Conservation (phyloP, 768 basidiomycete genomes). For the Coprinopsis strossmayeri region DNA sequence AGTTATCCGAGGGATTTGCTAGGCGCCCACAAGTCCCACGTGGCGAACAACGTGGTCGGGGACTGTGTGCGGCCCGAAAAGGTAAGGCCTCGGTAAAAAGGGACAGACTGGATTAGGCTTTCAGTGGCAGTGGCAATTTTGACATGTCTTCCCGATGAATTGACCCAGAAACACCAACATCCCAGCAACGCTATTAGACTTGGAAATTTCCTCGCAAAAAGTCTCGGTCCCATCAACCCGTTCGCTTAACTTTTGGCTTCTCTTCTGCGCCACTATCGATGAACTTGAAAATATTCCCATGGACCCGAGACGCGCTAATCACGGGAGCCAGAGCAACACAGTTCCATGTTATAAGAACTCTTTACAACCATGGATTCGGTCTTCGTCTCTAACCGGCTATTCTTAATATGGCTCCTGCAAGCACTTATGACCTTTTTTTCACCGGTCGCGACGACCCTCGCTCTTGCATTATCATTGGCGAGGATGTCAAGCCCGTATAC, state of each 20-base stretch:
- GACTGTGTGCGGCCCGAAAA: conserved; percentile 18
- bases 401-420: conserved; percentile 25
- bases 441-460: conserved; percentile 66
- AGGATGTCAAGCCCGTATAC: conserved; percentile 51
- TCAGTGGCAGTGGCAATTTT: conserved; percentile 32
- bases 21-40: conserved; percentile 17
- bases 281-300: conserved; percentile 41
- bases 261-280: conserved; percentile 45
- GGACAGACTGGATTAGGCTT: conserved; percentile 22
- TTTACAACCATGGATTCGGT: conserved; percentile 21
- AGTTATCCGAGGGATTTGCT: conserved; percentile 10
- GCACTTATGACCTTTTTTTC: conserved; percentile 58
- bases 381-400: conserved; percentile 25
- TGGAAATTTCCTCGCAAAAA: neutral
- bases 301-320: conserved; percentile 43
- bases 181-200: neutral
- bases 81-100: conserved; percentile 17
- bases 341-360: conserved; percentile 38
- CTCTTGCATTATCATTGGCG: conserved; percentile 60
- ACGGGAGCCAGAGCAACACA: conserved; percentile 40
- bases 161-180: neutral
- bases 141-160: conserved; percentile 26
- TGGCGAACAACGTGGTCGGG: conserved; percentile 15
- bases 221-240: neutral
- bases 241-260: conserved; percentile 19